These are phyloP conservation scores for Artemisia tridentata DNA, from an alignment of 129 eudicot genomes.

Conservation along the genomic window DNA sequence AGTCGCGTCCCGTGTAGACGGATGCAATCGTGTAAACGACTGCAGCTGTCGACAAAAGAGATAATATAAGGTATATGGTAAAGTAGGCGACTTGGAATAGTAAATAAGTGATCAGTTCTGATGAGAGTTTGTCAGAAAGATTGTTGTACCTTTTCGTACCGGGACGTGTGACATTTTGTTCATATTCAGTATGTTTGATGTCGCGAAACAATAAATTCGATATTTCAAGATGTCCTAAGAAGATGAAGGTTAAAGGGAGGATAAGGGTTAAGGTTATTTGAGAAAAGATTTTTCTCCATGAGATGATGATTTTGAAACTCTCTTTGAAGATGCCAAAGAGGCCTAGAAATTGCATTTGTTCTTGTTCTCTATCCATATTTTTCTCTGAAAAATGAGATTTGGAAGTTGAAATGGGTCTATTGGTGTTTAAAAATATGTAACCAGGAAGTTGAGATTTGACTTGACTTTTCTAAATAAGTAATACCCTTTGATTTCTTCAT, in stretches of 20 bases:
- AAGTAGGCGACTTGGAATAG: constrained; percentile 43
- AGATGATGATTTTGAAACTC: constrained; percentile 42
- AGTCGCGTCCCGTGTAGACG: constrained; percentile 38
- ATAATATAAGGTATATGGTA: constrained; percentile 41
- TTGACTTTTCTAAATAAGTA: constrained; percentile 15
- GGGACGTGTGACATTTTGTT: constrained; percentile 20
- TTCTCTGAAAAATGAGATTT: not conserved
- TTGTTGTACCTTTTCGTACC: constrained; percentile 28
- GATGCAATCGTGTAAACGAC: constrained; percentile 70
- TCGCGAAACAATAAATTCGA: constrained; percentile 21
- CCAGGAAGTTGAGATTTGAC: constrained; percentile 16
- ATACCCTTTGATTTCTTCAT: constrained; percentile 15
- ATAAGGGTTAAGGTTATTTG: constrained; percentile 55
- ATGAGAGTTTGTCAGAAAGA: constrained; percentile 27
- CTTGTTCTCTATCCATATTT: constrained; percentile 69
- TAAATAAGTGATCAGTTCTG: constrained; percentile 26
- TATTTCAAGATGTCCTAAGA: constrained; percentile 44
- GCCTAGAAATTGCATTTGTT: constrained; percentile 64
- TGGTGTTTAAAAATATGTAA: constrained; percentile 11
- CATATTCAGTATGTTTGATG: constrained; percentile 26
- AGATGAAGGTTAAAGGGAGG: constrained; percentile 60
- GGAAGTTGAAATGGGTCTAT: not conserved
- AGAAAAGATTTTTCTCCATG: constrained; percentile 51
- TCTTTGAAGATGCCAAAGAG: constrained; percentile 56
- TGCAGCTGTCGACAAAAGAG: constrained; percentile 71